Conservation (phyloP, 2,329 filamentous ascomycete species). For the Cercospora zeae-maydis region DNA sequence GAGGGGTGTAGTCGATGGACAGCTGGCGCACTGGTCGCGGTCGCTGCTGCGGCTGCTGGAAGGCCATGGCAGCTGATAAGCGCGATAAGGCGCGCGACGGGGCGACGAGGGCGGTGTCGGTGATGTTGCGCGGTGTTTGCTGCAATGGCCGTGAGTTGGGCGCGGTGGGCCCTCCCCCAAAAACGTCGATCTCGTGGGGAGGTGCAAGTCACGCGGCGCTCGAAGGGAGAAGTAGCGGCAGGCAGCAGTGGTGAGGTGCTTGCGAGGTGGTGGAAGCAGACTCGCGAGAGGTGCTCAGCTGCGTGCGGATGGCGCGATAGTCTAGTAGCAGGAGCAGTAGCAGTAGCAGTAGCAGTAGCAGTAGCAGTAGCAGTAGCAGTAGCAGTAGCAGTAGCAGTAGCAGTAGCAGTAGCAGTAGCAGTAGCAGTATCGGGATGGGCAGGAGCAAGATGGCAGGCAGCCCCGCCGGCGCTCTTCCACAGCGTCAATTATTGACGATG, state of each 20-base stretch:
- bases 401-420: too few relatives aligned
- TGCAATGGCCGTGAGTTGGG: neutral
- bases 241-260: conserved; percentile 14
- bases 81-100: conserved; percentile 9
- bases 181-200: neutral
- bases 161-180: neutral
- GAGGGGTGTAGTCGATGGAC: conserved; percentile 17
- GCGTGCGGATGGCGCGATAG: neutral
- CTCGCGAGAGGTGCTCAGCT: conserved; percentile 16
- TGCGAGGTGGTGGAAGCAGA: conserved; percentile 7
- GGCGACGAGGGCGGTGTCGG: neutral
- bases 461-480: neutral
- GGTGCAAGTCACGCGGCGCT: conserved; percentile 14
- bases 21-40: conserved; percentile 21
- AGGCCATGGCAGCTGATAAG: conserved; percentile 24
- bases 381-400: too few relatives aligned
- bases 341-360: too few relatives aligned
- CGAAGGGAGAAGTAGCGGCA: conserved; percentile 13
- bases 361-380: too few relatives aligned
- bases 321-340: too few relatives aligned
- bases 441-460: neutral
- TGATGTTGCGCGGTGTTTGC: neutral
- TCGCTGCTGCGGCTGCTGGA: conserved; percentile 26
- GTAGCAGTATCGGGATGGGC: neutral
- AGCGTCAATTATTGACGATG: too few relatives aligned